Evolutionary conservation across 805 yeast genomes (phyloP).

Genomic region (Metschnikowia arizonensis): DNA sequence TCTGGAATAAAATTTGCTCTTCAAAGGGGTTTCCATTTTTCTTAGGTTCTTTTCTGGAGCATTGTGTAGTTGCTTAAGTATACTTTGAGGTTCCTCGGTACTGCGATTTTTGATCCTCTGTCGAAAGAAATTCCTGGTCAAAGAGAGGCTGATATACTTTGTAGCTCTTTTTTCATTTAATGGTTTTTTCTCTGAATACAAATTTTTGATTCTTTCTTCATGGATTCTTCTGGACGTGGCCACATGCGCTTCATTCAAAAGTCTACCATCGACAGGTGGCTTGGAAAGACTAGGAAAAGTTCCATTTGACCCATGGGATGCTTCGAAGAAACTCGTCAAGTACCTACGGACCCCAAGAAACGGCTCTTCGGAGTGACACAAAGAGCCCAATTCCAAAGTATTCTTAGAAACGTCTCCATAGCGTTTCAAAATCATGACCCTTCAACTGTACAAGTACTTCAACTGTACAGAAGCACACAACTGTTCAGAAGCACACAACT

Average conservation of each 20-base stretch:
- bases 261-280: background rate
- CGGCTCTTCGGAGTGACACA: background rate
- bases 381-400: background rate
- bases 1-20: background rate
- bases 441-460: too few species aligned
- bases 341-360: conserved; percentile 1
- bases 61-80: background rate
- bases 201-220: too few species aligned
- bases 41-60: background rate
- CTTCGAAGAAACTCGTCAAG: background rate
- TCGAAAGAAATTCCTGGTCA: background rate
- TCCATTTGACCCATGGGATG: background rate
- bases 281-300: background rate
- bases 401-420: too few species aligned
- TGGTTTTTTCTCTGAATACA: too few species aligned
- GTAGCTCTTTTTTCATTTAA: too few species aligned
- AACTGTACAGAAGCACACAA: too few species aligned
- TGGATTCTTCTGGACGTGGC: background rate
- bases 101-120: background rate
- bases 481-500: too few species aligned
- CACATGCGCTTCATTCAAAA: background rate
- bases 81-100: background rate
- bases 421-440: background rate
- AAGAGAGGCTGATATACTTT: background rate
- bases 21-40: background rate